A percentile compares a stretch with the other conserved stretches of the same genome.
These are phyloP conservation scores for Blepharisma stoltei DNA, from an alignment of 73 alveolate species.

Conservation along the genomic window DNA sequence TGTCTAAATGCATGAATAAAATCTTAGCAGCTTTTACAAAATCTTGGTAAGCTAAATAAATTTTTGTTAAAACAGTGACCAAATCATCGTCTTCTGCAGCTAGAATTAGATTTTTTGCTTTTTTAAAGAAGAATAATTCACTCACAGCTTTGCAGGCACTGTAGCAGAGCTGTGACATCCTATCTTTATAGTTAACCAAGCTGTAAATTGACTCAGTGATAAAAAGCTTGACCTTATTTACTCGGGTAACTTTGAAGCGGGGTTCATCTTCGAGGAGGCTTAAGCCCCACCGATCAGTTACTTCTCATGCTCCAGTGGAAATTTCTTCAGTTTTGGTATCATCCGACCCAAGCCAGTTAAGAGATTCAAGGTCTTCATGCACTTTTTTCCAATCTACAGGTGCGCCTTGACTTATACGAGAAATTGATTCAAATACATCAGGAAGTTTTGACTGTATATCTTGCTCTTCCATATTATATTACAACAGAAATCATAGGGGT, in stretches of 20 bases:
- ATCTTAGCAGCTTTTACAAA: background rate
- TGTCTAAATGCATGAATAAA: constrained; percentile 23
- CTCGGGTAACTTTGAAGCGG: background rate
- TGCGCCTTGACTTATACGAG: background rate
- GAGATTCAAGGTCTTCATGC: constrained; percentile 10
- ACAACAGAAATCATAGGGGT: too few species aligned
- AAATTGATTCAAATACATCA: background rate
- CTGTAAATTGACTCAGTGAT: constrained; percentile 9
- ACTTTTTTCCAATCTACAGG: background rate
- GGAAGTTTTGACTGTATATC: background rate
- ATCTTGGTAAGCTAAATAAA: background rate
- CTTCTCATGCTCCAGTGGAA: background rate
- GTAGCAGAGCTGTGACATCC: background rate
- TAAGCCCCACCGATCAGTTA: constrained; percentile 4
- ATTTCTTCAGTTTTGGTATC: background rate
- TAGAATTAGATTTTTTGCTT: background rate
- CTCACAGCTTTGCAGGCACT: background rate
- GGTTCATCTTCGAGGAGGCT: background rate
- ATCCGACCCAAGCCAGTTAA: constrained; percentile 9
- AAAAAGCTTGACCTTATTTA: background rate
- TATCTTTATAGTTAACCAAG: background rate
- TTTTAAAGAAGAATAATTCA: background rate
- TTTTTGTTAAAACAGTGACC: background rate
- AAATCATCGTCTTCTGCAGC: background rate
- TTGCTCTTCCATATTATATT: constrained; percentile 5